These are phyloP conservation scores for Carex scoparia DNA, from an alignment of 176 grass and related monocot species.

Conservation along the genomic window DNA sequence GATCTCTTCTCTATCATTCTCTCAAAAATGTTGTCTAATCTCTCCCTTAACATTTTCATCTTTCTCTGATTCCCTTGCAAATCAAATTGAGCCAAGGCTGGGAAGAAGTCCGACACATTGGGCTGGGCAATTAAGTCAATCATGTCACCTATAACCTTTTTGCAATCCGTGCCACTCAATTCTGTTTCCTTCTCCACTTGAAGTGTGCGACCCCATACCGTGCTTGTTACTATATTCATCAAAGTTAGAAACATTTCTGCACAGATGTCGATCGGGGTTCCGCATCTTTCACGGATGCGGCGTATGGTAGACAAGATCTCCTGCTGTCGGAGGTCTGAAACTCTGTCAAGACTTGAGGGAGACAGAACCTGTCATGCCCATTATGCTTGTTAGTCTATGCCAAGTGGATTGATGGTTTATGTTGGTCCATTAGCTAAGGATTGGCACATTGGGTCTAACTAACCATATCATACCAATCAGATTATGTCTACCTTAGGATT, in stretches of 20 bases:
- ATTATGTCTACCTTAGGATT: not conserved
- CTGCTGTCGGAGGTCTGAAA: slow-evolving; percentile 19
- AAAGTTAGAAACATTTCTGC: slow-evolving; percentile 30
- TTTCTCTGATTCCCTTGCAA: no score
- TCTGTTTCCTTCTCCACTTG: slow-evolving; percentile 17
- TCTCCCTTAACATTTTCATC: no score
- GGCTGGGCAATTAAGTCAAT: no score
- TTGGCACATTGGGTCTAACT: not conserved
- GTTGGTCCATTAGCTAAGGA: not conserved
- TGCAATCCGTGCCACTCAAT: slow-evolving; percentile 31
- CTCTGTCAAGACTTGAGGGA: slow-evolving; percentile 24
- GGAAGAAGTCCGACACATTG: no score
- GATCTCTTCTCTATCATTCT: no score
- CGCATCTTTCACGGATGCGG: slow-evolving; percentile 14
- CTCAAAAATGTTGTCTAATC: no score
- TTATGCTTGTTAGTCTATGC: not conserved
- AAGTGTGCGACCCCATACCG: slow-evolving; percentile 30
- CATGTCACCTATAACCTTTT: slow-evolving; percentile 19
- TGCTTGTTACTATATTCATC: slow-evolving; percentile 38
- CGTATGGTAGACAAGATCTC: slow-evolving; percentile 30
- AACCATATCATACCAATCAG: not conserved
- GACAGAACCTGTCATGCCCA: slow-evolving; percentile 12
- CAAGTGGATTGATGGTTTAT: not conserved
- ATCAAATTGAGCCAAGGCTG: no score
- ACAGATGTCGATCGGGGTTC: slow-evolving; percentile 12